Conservation (phyloP, 2,329 filamentous ascomycete species). For the Botryotinia calthae region DNA sequence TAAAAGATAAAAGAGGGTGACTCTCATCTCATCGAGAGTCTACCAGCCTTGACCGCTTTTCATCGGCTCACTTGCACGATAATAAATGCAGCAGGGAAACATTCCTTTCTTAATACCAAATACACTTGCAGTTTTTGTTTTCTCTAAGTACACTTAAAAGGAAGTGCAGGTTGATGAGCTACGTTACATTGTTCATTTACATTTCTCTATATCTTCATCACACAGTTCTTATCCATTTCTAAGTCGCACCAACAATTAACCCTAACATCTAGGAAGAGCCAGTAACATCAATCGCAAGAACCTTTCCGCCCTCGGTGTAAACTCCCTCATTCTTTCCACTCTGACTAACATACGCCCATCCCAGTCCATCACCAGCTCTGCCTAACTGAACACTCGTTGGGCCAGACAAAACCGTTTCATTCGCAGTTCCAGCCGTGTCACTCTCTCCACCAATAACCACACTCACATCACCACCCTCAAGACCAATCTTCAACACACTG, state of each 20-base stretch:
- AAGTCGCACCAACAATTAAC: neutral
- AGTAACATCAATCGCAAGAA: conserved; percentile 32
- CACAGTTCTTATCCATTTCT: too few relatives aligned
- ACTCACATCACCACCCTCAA: conserved; percentile 9
- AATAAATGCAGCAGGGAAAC: neutral
- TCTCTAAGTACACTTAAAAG: too few relatives aligned
- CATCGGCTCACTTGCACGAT: neutral
- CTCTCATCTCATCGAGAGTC: neutral
- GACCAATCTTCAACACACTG: conserved; percentile 19
- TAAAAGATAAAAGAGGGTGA: neutral
- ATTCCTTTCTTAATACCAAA: neutral
- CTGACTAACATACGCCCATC: conserved; percentile 22
- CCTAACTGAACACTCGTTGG: conserved; percentile 25
- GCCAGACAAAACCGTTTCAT: conserved; percentile 19
- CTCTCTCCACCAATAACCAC: conserved; percentile 7
- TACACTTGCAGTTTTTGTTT: neutral
- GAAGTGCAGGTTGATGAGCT: neutral
- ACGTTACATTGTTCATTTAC: neutral
- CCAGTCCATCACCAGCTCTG: neutral
- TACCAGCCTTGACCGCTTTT: neutral
- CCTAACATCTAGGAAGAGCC: neutral
- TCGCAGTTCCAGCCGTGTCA: conserved; percentile 7
- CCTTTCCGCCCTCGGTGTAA: conserved; percentile 32
- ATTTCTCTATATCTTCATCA: neutral
- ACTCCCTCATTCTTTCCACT: conserved; percentile 30